Conservation (phyloP, 2,329 filamentous ascomycete species). For the Venturiaceae sp. region DNA sequence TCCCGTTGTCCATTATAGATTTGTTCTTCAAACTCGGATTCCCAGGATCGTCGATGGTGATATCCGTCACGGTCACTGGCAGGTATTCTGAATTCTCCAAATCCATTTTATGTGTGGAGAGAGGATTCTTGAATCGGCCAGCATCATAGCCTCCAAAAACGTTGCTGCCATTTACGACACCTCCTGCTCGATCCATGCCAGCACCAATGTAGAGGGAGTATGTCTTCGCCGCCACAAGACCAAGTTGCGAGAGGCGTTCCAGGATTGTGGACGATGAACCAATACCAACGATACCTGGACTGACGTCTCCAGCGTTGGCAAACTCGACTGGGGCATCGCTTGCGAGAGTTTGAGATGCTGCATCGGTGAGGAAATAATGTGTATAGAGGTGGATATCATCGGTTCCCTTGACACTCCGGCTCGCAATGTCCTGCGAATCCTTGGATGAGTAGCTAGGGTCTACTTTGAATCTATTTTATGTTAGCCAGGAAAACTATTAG, state of each 20-base stretch:
- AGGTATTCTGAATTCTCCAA: slow-evolving; percentile 22
- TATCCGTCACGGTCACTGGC: slow-evolving; percentile 28
- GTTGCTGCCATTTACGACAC: slow-evolving; percentile 31
- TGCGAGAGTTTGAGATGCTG: slow-evolving; percentile 24
- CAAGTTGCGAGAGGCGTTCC: slow-evolving; percentile 21
- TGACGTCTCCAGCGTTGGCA: slow-evolving; percentile 19
- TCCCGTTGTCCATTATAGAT: slow-evolving; percentile 11
- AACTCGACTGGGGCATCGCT: slow-evolving; percentile 25
- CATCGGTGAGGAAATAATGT: slow-evolving; percentile 29
- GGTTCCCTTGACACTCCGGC: slow-evolving; percentile 19
- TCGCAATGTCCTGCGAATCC: slow-evolving; percentile 9
- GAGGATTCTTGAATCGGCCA: slow-evolving; percentile 27
- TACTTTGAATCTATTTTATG: slow-evolving; percentile 1
- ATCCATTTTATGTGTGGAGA: slow-evolving; percentile 24
- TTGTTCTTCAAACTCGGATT: slow-evolving; percentile 9
- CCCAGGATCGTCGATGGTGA: slow-evolving; percentile 23
- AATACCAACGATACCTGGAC: slow-evolving; percentile 28
- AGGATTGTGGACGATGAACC: slow-evolving; percentile 29
- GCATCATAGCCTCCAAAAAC: slow-evolving; percentile 35
- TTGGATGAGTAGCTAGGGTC: slow-evolving; percentile 1
- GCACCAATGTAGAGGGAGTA: slow-evolving; percentile 34
- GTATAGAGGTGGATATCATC: slow-evolving; percentile 28
- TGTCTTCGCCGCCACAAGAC: slow-evolving; percentile 28
- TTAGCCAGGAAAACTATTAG: background rate
- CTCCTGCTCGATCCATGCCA: slow-evolving; percentile 29